A percentile compares a stretch with the other conserved stretches of the same genome.
These are phyloP conservation scores for Lipomyces kockii DNA, from an alignment of 805 yeast genomes.

Conservation along the genomic window DNA sequence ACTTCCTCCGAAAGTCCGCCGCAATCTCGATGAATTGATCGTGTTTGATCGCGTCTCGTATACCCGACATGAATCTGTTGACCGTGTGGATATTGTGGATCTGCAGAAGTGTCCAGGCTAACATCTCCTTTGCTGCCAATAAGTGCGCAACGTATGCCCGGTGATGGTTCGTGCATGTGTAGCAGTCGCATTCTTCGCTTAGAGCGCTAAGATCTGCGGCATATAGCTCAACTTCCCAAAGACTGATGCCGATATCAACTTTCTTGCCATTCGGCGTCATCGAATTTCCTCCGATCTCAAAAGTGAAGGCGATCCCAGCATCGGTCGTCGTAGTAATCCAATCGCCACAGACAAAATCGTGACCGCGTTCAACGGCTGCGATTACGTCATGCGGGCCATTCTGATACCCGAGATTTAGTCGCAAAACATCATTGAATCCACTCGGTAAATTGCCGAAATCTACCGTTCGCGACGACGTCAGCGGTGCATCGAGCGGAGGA, in stretches of 20 bases:
- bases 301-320: constrained; percentile 48
- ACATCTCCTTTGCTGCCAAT: constrained; percentile 50
- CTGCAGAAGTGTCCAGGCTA: constrained; percentile 50
- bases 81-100: constrained; percentile 46
- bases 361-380: constrained; percentile 42
- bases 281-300: constrained; percentile 37
- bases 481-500: constrained; percentile 12
- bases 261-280: constrained; percentile 17
- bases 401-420: constrained; percentile 37
- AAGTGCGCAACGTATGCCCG: constrained; percentile 52
- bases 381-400: constrained; percentile 46
- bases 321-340: constrained; percentile 44
- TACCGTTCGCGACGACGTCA: constrained; percentile 17
- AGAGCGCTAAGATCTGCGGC: constrained; percentile 43
- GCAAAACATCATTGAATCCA: constrained; percentile 26
- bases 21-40: constrained; percentile 43
- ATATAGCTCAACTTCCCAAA: constrained; percentile 43
- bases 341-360: constrained; percentile 46
- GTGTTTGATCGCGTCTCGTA: constrained; percentile 42
- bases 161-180: constrained; percentile 41
- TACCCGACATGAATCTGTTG: constrained; percentile 43
- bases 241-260: constrained; percentile 40
- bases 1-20: constrained; percentile 21
- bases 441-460: constrained; percentile 18
- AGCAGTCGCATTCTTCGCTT: constrained; percentile 36